Evolutionary conservation across 2,329 filamentous ascomycete genomes (phyloP).

Genomic region (Pseudogymnoascus sp.): DNA sequence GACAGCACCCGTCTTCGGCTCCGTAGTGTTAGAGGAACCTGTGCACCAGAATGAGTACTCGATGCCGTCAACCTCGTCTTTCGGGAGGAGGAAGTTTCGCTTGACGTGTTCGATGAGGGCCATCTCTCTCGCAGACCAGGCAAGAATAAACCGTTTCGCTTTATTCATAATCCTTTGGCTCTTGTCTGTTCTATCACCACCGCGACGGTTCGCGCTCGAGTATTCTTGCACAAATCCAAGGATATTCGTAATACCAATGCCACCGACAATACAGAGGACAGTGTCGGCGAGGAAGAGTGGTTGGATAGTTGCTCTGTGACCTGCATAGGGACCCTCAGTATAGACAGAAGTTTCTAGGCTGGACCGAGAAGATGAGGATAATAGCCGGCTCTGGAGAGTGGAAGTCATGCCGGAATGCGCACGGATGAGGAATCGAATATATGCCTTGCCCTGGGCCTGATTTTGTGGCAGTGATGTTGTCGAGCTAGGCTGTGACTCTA

Average conservation of each 20-base stretch:
- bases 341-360: background rate
- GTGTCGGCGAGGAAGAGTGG: background rate
- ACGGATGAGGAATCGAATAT: background rate
- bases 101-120: constrained; percentile 22
- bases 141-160: constrained; percentile 21
- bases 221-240: constrained; percentile 19
- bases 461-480: background rate
- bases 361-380: background rate
- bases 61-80: constrained; percentile 12
- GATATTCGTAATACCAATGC: background rate
- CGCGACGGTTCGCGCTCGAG: background rate
- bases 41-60: constrained; percentile 17
- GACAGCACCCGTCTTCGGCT: background rate
- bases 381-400: background rate
- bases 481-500: background rate
- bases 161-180: constrained; percentile 17
- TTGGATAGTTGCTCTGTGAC: background rate
- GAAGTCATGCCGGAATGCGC: background rate
- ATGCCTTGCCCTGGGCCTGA: background rate
- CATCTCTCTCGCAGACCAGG: constrained; percentile 24
- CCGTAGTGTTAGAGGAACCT: background rate
- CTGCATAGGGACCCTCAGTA: background rate
- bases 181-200: background rate
- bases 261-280: background rate
- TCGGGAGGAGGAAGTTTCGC: constrained; percentile 17